Conservation (phyloP, 495 filamentous ascomycete genomes). For the Penicillium pancosmium region DNA sequence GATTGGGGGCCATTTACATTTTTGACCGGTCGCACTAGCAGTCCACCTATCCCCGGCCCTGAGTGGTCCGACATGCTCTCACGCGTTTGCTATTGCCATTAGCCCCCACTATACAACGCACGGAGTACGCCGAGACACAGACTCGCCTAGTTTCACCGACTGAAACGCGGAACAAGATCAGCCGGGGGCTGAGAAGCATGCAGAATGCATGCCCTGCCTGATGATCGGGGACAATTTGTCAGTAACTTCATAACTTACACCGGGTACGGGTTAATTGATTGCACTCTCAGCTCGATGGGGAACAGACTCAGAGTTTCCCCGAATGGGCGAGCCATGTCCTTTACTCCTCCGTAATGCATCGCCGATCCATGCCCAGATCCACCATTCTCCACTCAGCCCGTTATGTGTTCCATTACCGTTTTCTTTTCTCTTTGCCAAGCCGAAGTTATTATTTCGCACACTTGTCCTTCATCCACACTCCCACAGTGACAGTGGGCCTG, state of each 20-base stretch:
- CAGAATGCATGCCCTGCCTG: too few relatives aligned
- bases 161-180: not conserved
- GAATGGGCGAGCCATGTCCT: not conserved
- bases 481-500: too few relatives aligned
- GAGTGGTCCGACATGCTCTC: not conserved
- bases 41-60: not conserved
- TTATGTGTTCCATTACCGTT: not conserved
- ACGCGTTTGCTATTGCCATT: too few relatives aligned
- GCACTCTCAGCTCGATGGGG: not conserved
- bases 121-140: not conserved
- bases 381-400: not conserved
- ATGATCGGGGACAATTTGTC: too few relatives aligned
- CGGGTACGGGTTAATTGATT: too few relatives aligned
- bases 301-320: not conserved
- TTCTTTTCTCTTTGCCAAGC: not conserved
- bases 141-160: not conserved
- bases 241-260: too few relatives aligned
- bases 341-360: not conserved
- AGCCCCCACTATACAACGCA: too few relatives aligned
- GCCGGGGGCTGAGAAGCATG: not conserved
- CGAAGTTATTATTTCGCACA: too few relatives aligned
- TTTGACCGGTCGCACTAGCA: not conserved
- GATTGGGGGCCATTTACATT: slow-evolving; percentile 1
- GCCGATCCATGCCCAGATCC: not conserved
- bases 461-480: too few relatives aligned